phyloP scores from a whole-genome alignment of 345 rosid genomes.

The Brassica juncea region DNA sequence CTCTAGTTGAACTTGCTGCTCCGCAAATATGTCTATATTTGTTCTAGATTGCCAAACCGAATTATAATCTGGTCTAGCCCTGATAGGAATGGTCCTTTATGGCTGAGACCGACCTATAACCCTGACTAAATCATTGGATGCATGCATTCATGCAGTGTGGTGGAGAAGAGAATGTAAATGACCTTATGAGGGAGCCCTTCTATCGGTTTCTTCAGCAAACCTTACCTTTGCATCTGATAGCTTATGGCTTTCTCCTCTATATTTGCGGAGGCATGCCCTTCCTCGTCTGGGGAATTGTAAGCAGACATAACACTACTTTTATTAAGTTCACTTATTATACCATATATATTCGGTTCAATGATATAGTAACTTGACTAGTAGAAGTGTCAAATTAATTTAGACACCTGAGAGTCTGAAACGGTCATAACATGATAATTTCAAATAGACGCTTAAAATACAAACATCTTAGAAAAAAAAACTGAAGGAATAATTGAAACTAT shows the following conservation, averaged over 20 bases:
- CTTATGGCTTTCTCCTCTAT: slow-evolving; percentile 49
- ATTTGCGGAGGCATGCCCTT: slow-evolving; percentile 67
- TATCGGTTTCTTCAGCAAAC: slow-evolving; percentile 59
- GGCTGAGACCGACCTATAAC: too few species aligned
- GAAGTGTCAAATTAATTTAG: not conserved
- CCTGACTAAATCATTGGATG: not conserved
- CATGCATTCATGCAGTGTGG: slow-evolving; percentile 54
- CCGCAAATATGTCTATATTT: too few species aligned
- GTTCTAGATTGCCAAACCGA: too few species aligned
- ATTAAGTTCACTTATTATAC: not conserved
- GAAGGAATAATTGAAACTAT: not conserved
- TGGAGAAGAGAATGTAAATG: slow-evolving; percentile 60
- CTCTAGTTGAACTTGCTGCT: too few species aligned
- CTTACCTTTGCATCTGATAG: slow-evolving; percentile 52
- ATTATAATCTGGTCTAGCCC: too few species aligned
- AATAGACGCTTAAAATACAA: too few species aligned
- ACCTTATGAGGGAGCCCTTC: slow-evolving; percentile 68
- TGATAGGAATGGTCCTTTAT: too few species aligned
- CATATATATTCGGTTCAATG: not conserved
- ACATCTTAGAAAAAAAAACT: too few species aligned
- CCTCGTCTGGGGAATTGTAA: slow-evolving; percentile 85
- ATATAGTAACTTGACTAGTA: not conserved
- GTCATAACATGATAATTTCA: not conserved
- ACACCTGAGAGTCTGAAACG: not conserved
- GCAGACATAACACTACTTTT: not conserved